phyloP scores from a whole-genome alignment of 2,329 filamentous ascomycete species.

The Dothistroma septosporum region DNA sequence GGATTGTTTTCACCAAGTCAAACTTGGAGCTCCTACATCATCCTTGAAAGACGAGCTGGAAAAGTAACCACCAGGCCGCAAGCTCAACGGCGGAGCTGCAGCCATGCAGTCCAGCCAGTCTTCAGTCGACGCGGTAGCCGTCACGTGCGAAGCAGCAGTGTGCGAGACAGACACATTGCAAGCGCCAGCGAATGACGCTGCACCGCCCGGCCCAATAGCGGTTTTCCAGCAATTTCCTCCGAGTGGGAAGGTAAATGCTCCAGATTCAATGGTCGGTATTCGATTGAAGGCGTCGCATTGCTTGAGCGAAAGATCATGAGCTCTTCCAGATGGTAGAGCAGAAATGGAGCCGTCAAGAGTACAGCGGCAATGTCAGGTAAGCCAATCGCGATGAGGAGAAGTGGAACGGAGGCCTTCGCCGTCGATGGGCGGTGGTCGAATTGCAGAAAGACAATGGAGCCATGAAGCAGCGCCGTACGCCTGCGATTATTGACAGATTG shows the following conservation, averaged over 20 bases:
- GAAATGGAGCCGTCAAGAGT: constrained; percentile 26
- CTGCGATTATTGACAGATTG: constrained; percentile 24
- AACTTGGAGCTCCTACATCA: constrained; percentile 28
- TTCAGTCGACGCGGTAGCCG: neutral
- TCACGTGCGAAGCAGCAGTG: neutral
- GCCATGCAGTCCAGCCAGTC: neutral
- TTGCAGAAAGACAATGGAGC: constrained; percentile 3
- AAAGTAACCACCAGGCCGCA: neutral
- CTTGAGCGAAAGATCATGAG: constrained; percentile 23
- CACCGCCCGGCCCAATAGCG: constrained; percentile 16
- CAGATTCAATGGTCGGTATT: constrained; percentile 27
- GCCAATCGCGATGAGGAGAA: constrained; percentile 15
- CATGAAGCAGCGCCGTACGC: constrained; percentile 7
- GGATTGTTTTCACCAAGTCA: constrained; percentile 31
- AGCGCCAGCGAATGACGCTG: neutral
- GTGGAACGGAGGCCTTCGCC: constrained; percentile 28
- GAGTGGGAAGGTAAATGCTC: constrained; percentile 9
- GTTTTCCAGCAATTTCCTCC: constrained; percentile 25
- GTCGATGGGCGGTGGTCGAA: constrained; percentile 22
- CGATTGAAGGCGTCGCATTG: constrained; percentile 22
- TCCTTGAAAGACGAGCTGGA: neutral
- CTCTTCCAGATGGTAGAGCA: constrained; percentile 31
- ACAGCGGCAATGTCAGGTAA: constrained; percentile 15
- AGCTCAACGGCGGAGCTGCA: neutral
- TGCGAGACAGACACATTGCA: neutral